Evolutionary conservation across 2,329 filamentous ascomycete genomes (phyloP), one percentile per base, ranked within the genome.

Genomic region (Cladosporium austrohemisphaericum): DNA sequence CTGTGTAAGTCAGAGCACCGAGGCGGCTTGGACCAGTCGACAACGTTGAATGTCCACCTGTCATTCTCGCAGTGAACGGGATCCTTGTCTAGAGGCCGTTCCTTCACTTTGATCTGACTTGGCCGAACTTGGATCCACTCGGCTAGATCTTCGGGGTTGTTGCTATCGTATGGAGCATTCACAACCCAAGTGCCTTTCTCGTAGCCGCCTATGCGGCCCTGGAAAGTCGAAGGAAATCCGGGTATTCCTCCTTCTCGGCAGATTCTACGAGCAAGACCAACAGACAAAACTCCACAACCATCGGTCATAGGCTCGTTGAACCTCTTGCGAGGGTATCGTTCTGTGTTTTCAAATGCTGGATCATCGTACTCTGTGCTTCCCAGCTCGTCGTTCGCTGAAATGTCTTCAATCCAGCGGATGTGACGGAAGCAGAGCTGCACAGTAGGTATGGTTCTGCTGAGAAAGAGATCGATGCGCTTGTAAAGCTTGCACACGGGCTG

Each of bases 161-260:
- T 67, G 0, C 65, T 65, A 20, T 78, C 74, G 0, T 70, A 60
- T 3, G 70, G 63, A 0, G 73, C 70, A 55, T 85, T 81, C 4
- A 84, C 65, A 38, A 85, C 75, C 86, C 86, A 91, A 55, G 91
- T 73, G 0, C 87, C 88, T 63, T 92, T 92, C 0, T 84, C 84
- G n/a, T n/a, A n/a, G 14, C 84, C 80, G 8, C 81, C 84, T 28
- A 91, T 77, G 0, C 88, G 78, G 1, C 73, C 86, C 64, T 92
- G 87, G 37, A 84, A 82, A 0, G 76, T 83, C 26, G 79, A 78
- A 0, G 85, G 85, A 0, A 79, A 62, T n/a, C 77, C 72, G 0
- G 62, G 56, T 0, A 84, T 65, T 0, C 76, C 76, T 7, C 86
- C 71, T 0, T 54, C 53, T 1, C 72, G 60, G 20, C 76, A 73